A percentile compares a stretch with the other conserved stretches of the same genome.
phyloP scores from a whole-genome alignment of 2,329 filamentous ascomycete genomes.

The Oidium heveae region DNA sequence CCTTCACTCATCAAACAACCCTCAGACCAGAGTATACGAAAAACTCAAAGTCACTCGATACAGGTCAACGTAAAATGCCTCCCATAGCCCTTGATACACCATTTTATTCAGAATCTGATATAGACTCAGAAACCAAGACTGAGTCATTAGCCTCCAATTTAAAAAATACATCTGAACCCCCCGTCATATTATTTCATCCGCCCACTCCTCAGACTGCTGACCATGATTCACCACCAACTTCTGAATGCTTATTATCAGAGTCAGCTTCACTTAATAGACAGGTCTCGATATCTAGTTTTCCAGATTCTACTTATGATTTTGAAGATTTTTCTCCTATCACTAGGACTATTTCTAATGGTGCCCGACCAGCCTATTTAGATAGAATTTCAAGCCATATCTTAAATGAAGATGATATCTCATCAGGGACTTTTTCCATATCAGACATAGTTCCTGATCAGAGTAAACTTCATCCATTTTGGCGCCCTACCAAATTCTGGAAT shows the following conservation, averaged over 20 bases:
- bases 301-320: conserved; percentile 19
- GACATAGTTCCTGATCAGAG: conserved; percentile 25
- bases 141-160: conserved; percentile 39
- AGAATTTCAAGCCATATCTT: conserved; percentile 10
- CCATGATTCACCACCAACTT: conserved; percentile 16
- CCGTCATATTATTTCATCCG: conserved; percentile 34
- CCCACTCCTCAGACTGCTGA: conserved; percentile 33
- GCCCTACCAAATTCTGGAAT: conserved; percentile 23
- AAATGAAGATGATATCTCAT: conserved; percentile 8
- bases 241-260: background rate
- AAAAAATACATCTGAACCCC: conserved; percentile 29
- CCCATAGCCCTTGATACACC: conserved; percentile 15
- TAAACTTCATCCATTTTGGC: conserved; percentile 35
- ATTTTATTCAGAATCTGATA: conserved; percentile 25
- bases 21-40: background rate
- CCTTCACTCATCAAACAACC: conserved; percentile 2
- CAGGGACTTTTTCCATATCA: conserved; percentile 18
- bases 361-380: conserved; percentile 4
- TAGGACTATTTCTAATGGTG: conserved; percentile 16
- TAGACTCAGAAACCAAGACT: conserved; percentile 25
- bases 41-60: background rate
- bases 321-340: conserved; percentile 24
- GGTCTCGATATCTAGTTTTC: background rate
- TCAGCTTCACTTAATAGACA: too few species aligned
- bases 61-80: background rate